Base-by-base conservation (phyloP, 202 grass and related monocot species). In the Elaeis oleifera region DNA sequence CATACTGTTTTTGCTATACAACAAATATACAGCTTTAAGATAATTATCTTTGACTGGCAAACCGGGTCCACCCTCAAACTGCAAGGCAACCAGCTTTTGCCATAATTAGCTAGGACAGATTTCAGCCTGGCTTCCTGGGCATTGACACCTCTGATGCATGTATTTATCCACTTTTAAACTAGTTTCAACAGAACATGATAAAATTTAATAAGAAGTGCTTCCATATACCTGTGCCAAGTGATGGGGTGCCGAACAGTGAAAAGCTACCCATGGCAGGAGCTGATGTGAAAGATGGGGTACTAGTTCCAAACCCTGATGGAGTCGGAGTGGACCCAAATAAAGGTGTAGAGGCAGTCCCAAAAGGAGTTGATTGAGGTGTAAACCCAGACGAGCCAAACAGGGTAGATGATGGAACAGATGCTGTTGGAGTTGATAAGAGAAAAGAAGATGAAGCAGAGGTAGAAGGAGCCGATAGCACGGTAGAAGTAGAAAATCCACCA, bases 231-330 rank as follows among this genome's bases (percentile, higher is more conserved):
- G 59, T 79, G 82, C 83, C 86, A 84, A 79, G 68, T 17, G 78
- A 79, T 32, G 90, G 86, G 28, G 83, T 88, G 48, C 80, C 79
- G 58, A 95, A 95, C 58, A 90, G 66, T 60, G 90, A 78, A 54
- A 68, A 74, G 51, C 80, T 76, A 72, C 79, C 68, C 29, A 68
- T 18, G 22, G 88, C 71, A 76, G 62, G 57, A 26, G 77, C 79
- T 57, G 80, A 79, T 56, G 51, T 8, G 63, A 76, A 72, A 64
- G 58, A 78, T 15, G 76, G 73, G 23, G 51, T 78, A 59, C 26
- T 73, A 52, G 53, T 62, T 70, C 69, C 85, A 75, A 95, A 89
- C 61, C 76, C 69, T 65, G 71, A 83, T 16, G 90, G 85, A 61
- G 80, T 59, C 29, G 76, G 85, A 60, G 77, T 84, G 67, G 85